Percentiles rank a stretch among this genome's conserved stretches.
These are phyloP conservation scores for Panellus pusillus DNA, from an alignment of 768 basidiomycete genomes.

Conservation along the genomic window DNA sequence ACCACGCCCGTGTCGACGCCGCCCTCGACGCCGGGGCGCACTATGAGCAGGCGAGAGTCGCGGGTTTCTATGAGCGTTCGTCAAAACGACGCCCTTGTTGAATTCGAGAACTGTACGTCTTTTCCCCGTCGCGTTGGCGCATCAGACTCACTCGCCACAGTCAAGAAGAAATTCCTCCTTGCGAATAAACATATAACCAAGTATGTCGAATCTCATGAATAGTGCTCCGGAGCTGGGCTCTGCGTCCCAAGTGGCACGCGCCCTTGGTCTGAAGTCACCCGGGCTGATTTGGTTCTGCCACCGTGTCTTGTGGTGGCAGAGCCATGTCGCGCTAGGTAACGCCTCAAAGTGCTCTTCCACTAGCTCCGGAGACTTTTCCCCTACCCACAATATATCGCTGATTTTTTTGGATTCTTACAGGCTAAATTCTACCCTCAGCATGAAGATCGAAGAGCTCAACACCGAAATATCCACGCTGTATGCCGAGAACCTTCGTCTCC, in stretches of 20 bases:
- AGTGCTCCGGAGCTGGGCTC: conserved; percentile 4
- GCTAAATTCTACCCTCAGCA: conserved; percentile 82
- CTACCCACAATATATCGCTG: neutral
- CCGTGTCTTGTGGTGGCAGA: neutral
- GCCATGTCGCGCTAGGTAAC: neutral
- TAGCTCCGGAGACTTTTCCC: neutral
- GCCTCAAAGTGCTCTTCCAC: neutral
- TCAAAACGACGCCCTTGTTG: conserved; percentile 78
- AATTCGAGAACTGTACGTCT: conserved; percentile 81
- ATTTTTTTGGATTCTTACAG: conserved; percentile 34
- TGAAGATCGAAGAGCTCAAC: conserved; percentile 83
- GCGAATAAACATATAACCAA: conserved; percentile 93
- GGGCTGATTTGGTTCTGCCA: conserved; percentile 3
- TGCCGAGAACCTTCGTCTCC: conserved; percentile 79
- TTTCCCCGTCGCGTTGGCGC: conserved; percentile 17
- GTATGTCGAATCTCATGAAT: conserved; percentile 41
- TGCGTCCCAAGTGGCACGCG: neutral
- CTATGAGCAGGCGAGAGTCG: conserved; percentile 62
- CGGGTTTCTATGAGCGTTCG: conserved; percentile 62
- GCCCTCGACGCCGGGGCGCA: conserved; percentile 28
- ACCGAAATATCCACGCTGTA: conserved; percentile 80
- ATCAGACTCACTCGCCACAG: conserved; percentile 41
- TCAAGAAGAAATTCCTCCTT: conserved; percentile 90
- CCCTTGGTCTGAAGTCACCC: neutral
- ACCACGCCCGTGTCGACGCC: neutral